Conservation (phyloP, 495 filamentous ascomycete species). For the Acidiella bohemica region DNA sequence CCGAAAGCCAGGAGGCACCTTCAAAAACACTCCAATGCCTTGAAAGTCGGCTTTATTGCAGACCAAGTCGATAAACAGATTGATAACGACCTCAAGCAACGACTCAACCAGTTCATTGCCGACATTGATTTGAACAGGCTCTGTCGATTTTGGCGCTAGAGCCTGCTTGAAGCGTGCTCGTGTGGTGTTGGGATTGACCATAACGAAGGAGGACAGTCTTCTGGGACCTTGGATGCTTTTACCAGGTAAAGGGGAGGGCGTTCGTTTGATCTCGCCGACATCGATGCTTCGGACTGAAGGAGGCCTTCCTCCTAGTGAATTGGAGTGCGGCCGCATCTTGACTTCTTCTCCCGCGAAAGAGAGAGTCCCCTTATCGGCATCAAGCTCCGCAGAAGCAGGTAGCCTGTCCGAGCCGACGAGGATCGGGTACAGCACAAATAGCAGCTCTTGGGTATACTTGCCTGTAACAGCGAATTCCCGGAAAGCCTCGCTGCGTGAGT, state of each 20-base stretch:
- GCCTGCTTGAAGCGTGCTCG: conserved; percentile 48
- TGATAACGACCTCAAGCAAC: conserved; percentile 58
- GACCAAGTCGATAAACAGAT: conserved; percentile 70
- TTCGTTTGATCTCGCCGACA: conserved; percentile 29
- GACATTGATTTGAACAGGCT: conserved; percentile 35
- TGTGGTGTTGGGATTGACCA: conserved; percentile 59
- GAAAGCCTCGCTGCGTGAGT: conserved; percentile 57
- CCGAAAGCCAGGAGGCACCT: conserved; percentile 78
- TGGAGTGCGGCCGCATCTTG: conserved; percentile 59
- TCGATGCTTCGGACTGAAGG: conserved; percentile 61
- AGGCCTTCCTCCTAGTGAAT: conserved; percentile 35
- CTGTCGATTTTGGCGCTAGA: conserved; percentile 42
- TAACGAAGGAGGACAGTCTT: conserved; percentile 76
- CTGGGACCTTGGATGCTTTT: conserved; percentile 46
- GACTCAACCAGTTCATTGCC: conserved; percentile 61
- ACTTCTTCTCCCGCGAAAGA: conserved; percentile 80
- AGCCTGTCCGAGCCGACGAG: conserved; percentile 73
- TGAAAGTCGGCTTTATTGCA: conserved; percentile 76
- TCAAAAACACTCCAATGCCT: conserved; percentile 77
- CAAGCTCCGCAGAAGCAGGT: conserved; percentile 67
- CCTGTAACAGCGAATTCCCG: conserved; percentile 66
- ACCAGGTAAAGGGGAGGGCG: conserved; percentile 32
- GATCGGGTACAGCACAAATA: conserved; percentile 69
- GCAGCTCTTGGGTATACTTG: conserved; percentile 62
- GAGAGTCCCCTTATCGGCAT: conserved; percentile 60